Evolutionary conservation across 768 basidiomycete genomes (phyloP).

Genomic region (Boletus huronensis): DNA sequence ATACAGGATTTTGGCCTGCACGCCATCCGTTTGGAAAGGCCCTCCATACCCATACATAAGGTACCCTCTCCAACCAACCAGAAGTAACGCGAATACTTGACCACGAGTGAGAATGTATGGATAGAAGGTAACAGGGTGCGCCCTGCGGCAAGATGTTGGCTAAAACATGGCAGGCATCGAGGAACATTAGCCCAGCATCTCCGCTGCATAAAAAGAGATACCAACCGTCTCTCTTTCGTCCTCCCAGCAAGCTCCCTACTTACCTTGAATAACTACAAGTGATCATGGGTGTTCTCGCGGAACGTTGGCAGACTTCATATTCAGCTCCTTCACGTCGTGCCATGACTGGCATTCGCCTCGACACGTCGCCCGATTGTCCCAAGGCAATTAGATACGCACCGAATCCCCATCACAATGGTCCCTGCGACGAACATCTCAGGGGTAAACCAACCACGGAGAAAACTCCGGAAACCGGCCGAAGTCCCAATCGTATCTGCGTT

Average conservation of each 20-base stretch:
- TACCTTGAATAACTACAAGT: background rate
- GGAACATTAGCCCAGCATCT: background rate
- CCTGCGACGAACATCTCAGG: background rate
- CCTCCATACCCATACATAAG: background rate
- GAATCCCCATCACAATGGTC: background rate
- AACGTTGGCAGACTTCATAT: background rate
- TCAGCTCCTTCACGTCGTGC: no score
- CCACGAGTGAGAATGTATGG: background rate
- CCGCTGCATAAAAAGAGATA: background rate
- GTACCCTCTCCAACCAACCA: background rate
- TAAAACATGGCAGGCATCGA: background rate
- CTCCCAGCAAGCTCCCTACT: background rate
- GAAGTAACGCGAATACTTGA: background rate
- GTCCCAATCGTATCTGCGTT: no score
- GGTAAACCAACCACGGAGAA: background rate
- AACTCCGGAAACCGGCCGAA: background rate
- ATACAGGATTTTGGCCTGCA: background rate
- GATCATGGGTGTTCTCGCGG: slow-evolving; percentile 1
- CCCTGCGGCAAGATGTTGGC: background rate
- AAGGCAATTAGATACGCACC: accelerated
- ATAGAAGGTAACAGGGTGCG: no score
- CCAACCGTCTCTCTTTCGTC: background rate
- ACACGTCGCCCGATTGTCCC: background rate
- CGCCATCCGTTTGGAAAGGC: background rate
- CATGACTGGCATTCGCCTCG: background rate